phyloP scores from a whole-genome alignment of 345 rosid genomes.

The Pugionium dolabratum region DNA sequence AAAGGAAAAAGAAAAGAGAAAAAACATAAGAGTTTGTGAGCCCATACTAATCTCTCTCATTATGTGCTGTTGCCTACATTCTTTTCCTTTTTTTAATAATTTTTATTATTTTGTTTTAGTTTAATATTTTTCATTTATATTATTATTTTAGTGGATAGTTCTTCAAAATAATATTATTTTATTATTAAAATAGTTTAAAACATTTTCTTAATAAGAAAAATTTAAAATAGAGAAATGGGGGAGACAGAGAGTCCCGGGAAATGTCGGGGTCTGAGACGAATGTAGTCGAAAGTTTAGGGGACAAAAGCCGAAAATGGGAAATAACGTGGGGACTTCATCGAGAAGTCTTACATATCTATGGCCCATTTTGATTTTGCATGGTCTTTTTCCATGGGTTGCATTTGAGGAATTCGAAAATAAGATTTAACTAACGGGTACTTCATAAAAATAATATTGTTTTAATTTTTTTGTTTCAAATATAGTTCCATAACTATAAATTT shows the following conservation, averaged over 20 bases:
- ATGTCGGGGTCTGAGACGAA: slow-evolving; percentile 63
- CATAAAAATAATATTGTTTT: too few relatives aligned
- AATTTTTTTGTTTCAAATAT: too few relatives aligned
- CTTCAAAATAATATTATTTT: too few relatives aligned
- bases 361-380: slow-evolving; percentile 36
- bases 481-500: too few relatives aligned
- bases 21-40: slow-evolving; percentile 50
- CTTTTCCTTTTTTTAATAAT: neutral
- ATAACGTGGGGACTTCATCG: slow-evolving; percentile 49
- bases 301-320: slow-evolving; percentile 58
- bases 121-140: neutral
- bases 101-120: neutral
- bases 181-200: neutral
- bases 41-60: slow-evolving; percentile 63
- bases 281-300: slow-evolving; percentile 56
- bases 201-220: slow-evolving; percentile 17
- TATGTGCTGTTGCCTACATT: slow-evolving; percentile 46
- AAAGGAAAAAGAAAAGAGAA: slow-evolving; percentile 53
- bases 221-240: slow-evolving; percentile 25
- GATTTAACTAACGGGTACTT: too few relatives aligned
- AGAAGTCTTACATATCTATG: slow-evolving; percentile 24
- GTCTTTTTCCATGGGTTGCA: slow-evolving; percentile 36
- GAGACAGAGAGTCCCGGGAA: slow-evolving; percentile 67
- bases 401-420: slow-evolving; percentile 17
- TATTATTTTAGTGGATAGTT: neutral